Evolutionary conservation across 2,329 filamentous ascomycete genomes (phyloP), one percentile per base, ranked within the genome.

Genomic region (Cladophialophora psammophila): DNA sequence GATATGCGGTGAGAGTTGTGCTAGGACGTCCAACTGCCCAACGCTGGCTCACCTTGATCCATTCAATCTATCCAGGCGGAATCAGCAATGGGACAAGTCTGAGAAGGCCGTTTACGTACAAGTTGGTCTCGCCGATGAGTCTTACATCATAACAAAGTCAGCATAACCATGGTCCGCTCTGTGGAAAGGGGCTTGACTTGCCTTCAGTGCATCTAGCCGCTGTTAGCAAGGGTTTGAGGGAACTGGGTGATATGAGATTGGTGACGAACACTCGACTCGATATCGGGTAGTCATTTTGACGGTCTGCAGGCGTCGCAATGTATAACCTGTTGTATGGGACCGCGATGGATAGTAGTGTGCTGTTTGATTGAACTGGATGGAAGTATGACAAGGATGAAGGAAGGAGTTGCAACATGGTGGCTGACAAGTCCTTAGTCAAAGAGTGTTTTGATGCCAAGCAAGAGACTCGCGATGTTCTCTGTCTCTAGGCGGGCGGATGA

Each of bases 61-160:
- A 98, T 90, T 97, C 93, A 66, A 87, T 87, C 83, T 86, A 72
- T 42, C 65, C 18, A 31, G 0, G n/a, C 18, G 20, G 6, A 69
- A 59, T 68, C 48, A 54, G 61, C 42, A 64, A 60, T 68, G 63
- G 67, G 63, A 58, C 56, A 34, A 54, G 60, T 9, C 42, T 26
- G 60, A 68, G 12, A 20, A 54, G 34, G 12, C 20, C 32, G 56
- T 12, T 31, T 52, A 72, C 78, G 66, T 82, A 90, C 91, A 85
- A 97, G 88, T 78, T 97, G 94, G 78, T 97, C 94, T 77, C 94
- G 86, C 63, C 94, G 88, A 82, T 97, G 94, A 60, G 93, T 94
- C 86, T 96, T 88, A 75, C 54, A 87, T 83, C 55, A 86, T 84
- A 82, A 57, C n/a, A 48, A 71, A 69, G 71, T 69, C 59, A 65